Base-by-base conservation (phyloP, 306 rosid species). In the Citrullus amarus region DNA sequence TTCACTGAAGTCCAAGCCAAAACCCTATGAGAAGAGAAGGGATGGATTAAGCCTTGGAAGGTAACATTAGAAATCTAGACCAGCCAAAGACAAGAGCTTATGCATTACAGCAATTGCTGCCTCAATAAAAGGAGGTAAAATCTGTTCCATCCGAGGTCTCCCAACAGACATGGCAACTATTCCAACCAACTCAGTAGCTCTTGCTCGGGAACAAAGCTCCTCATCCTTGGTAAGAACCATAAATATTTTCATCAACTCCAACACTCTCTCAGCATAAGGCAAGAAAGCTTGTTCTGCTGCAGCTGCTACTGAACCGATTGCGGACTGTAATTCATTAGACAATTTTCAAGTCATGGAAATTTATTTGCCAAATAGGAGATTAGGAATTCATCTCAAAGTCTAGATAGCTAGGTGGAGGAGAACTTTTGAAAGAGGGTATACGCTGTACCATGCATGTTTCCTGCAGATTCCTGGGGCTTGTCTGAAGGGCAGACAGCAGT, bases 131-230 rank as follows among this genome's bases (percentile, higher is more conserved):
- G 98, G 88, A 76, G 96, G 96, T 62, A 96, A 80, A 86, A 96
- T 90, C 44, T 92, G 97, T 79, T 96, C 97, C 99, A 96, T 93
- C 90, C 89, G 76, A 73, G 76, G 39, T 86, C 87, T 92, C 82
- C 99, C 99, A 56, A 90, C 93, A 76, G 96, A 92, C 99, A 96
- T 93, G 41, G 99, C 98, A 89, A 96, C 89, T 62, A 96, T 93
- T 86, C 99, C 99, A 84, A 96, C 99, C 81, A 96, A 90, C 75
- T 96, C 99, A 18, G 98, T 96, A 69, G 99, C 99, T 76, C 99
- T 88, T 80, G 99, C 96, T 74, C 99, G 97, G 63, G 98, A 87
- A 44, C 97, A 80, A 72, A 96, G 98, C 84, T 92, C 99, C 82
- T 88, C 99, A 54, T 96, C 99, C 76, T 87, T 88, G 54, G 94